Conservation (phyloP, 1,139 yeast species). For the Pichia sp. region DNA sequence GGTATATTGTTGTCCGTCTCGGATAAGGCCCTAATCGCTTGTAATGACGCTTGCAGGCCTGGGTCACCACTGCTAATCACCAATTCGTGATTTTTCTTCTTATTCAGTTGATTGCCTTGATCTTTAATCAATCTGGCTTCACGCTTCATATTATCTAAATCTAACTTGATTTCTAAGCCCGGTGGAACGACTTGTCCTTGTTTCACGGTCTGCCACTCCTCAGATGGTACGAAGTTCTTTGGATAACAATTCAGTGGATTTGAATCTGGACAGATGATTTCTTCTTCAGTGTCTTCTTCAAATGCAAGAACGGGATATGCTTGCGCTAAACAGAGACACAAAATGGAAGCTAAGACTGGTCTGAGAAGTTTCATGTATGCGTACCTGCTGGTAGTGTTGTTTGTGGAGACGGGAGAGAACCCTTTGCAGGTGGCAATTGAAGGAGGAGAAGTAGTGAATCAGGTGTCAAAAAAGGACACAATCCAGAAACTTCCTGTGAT, state of each 20-base stretch:
- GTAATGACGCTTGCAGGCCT: constrained; percentile 9
- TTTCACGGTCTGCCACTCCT: constrained; percentile 66
- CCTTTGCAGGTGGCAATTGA: too few relatives aligned
- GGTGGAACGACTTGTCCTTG: constrained; percentile 73
- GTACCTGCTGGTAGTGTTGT: too few relatives aligned
- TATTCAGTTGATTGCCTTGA: constrained; percentile 7
- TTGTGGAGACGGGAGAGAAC: too few relatives aligned
- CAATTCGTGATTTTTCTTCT: constrained; percentile 13
- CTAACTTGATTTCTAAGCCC: constrained; percentile 73
- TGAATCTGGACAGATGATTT: constrained; percentile 45
- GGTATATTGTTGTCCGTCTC: not conserved
- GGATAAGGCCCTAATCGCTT: constrained; percentile 9
- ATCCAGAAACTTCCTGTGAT: too few relatives aligned
- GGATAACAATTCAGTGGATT: constrained; percentile 62
- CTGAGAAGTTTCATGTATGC: not conserved
- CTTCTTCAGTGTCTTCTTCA: constrained; percentile 10
- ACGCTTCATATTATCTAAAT: constrained; percentile 63
- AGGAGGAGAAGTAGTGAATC: too few relatives aligned
- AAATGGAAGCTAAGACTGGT: not conserved
- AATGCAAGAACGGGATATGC: constrained; percentile 17
- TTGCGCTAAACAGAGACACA: constrained; percentile 2
- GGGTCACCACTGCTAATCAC: constrained; percentile 10
- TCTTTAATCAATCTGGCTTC: constrained; percentile 56
- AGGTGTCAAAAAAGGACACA: too few relatives aligned
- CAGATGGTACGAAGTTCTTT: constrained; percentile 54